These are phyloP conservation scores for Oryza meridionalis DNA, from an alignment of 176 grass and related monocot species.

Conservation along the genomic window DNA sequence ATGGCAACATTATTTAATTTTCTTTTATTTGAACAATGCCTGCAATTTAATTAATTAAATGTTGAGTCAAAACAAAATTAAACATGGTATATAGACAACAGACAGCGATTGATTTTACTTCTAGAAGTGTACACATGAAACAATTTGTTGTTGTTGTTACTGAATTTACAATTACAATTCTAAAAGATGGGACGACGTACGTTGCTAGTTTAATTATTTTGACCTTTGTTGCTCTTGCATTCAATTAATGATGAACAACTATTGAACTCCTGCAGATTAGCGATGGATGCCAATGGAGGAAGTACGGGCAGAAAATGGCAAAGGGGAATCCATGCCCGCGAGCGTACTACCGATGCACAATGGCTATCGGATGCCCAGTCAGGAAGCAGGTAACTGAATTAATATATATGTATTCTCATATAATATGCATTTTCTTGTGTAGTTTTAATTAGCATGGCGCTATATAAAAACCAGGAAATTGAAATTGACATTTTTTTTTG, in stretches of 20 bases:
- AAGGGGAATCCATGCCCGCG: constrained; percentile 90
- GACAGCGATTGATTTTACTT: background rate
- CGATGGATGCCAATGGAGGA: constrained; percentile 95
- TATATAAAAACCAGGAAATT: too few species aligned
- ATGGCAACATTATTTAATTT: background rate
- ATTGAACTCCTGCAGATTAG: constrained; percentile 55
- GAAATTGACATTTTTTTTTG: too few species aligned
- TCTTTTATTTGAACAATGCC: background rate
- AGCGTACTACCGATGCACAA: constrained; percentile 93
- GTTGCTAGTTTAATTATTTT: background rate
- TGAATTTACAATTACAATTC: background rate
- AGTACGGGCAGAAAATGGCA: constrained; percentile 96
- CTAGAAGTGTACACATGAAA: background rate
- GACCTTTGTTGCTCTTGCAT: background rate
- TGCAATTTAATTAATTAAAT: background rate
- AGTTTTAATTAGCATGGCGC: too few species aligned
- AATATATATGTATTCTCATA: background rate
- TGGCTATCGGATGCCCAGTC: constrained; percentile 80
- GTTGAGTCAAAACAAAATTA: background rate
- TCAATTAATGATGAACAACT: background rate
- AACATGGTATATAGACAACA: background rate
- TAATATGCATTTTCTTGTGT: background rate
- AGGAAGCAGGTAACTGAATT: constrained; percentile 73
- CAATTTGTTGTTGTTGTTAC: background rate
- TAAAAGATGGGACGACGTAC: background rate